These are phyloP conservation scores for Trifolium fragiferum DNA, from an alignment of 306 rosid species.

Conservation along the genomic window DNA sequence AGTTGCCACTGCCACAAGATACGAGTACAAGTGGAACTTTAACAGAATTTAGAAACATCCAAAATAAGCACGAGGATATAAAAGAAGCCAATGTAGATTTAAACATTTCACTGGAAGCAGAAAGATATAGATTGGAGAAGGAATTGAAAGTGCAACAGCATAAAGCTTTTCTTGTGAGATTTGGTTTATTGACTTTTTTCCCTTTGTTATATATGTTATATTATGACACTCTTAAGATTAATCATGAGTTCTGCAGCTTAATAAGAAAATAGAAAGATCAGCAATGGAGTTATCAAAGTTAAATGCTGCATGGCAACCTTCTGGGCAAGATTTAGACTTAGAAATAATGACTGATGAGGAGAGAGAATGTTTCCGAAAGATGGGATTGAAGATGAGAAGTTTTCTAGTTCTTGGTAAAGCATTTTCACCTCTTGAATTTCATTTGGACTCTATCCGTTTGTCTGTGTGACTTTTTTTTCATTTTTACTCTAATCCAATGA, in stretches of 20 bases:
- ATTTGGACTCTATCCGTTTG: background rate
- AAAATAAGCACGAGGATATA: conserved; percentile 43
- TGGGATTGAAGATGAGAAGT: conserved; percentile 71
- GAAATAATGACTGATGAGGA: conserved; percentile 83
- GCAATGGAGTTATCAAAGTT: conserved; percentile 59
- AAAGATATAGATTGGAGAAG: conserved; percentile 57
- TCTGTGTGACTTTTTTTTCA: background rate
- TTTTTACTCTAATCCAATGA: background rate
- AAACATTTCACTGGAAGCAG: conserved; percentile 64
- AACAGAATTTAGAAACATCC: conserved; percentile 65
- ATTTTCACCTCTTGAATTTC: conserved; percentile 23
- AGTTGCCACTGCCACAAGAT: conserved; percentile 40
- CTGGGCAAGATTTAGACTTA: conserved; percentile 61
- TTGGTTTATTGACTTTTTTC: conserved; percentile 36
- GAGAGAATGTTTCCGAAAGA: conserved; percentile 67
- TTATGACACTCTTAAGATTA: conserved; percentile 12
- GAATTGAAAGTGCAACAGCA: conserved; percentile 62
- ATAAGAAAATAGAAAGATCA: conserved; percentile 68
- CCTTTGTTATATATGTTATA: conserved; percentile 33
- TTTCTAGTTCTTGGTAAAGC: conserved; percentile 68
- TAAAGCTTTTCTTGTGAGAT: conserved; percentile 68
- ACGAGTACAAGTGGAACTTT: conserved; percentile 67
- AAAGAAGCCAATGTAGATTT: conserved; percentile 37
- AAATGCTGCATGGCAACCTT: conserved; percentile 62
- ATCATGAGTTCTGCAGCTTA: conserved; percentile 58